Conservation (phyloP, 2,329 filamentous ascomycete species). For the Claviceps sp. region DNA sequence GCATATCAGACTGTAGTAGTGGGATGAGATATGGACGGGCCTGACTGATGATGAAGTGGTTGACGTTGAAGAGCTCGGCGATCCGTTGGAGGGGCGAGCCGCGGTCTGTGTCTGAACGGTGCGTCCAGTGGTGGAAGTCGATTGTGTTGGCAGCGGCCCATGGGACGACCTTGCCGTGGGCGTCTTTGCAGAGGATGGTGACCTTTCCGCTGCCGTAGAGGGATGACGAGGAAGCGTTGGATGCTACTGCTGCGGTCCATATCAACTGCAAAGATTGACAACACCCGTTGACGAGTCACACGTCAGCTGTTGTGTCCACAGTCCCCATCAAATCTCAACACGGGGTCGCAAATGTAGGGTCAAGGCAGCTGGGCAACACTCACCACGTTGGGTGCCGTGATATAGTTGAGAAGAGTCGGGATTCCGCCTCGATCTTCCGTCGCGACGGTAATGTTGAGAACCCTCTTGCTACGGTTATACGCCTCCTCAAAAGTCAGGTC, state of each 20-base stretch:
- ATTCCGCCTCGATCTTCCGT: conserved; percentile 61
- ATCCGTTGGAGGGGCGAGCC: conserved; percentile 56
- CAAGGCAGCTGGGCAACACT: conserved; percentile 20
- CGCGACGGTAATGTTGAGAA: conserved; percentile 84
- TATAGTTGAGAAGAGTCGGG: conserved; percentile 77
- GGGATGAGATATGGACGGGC: conserved; percentile 81
- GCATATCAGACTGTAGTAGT: conserved; percentile 69
- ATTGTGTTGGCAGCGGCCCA: conserved; percentile 53
- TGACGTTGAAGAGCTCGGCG: conserved; percentile 78
- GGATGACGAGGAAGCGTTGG: conserved; percentile 52
- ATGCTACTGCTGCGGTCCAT: conserved; percentile 66
- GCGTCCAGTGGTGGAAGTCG: conserved; percentile 56
- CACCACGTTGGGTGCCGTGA: conserved; percentile 87
- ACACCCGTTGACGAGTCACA: neutral
- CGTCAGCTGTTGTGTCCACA: neutral
- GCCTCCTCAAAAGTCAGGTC: conserved; percentile 90
- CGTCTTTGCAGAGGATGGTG: conserved; percentile 64
- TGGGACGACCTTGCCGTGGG: conserved; percentile 56
- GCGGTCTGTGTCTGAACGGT: conserved; percentile 50
- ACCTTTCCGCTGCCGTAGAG: conserved; percentile 52
- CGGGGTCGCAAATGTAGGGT: neutral
- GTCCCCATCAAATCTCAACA: neutral
- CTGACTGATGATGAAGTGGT: conserved; percentile 91
- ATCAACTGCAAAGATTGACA: conserved; percentile 42
- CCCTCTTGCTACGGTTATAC: conserved; percentile 69